Percentiles rank a stretch among this genome's conserved stretches.
Evolutionary conservation across 352 stramenopile genomes (phyloP).

Genomic region (Phytopythium vexans): DNA sequence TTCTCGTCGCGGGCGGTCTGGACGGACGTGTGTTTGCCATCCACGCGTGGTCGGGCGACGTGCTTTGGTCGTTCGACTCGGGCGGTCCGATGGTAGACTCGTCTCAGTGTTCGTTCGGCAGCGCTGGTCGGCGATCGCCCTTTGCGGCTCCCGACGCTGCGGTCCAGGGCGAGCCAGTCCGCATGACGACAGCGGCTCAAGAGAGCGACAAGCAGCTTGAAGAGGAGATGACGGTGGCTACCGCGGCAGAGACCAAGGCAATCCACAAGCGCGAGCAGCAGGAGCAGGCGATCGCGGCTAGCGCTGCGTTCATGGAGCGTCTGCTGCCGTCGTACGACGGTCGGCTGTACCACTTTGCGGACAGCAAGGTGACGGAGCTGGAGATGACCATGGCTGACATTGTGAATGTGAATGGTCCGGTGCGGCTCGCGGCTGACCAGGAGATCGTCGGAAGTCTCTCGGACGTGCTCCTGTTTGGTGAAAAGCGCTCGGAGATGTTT

Average conservation of each 20-base stretch:
- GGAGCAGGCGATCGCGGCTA: conserved; percentile 22
- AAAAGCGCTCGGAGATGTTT: conserved; percentile 76
- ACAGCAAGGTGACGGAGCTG: conserved; percentile 58
- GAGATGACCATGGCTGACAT: conserved; percentile 79
- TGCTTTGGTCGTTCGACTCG: conserved; percentile 82
- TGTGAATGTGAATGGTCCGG: conserved; percentile 65
- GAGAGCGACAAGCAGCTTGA: conserved; percentile 3
- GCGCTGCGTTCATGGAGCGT: conserved; percentile 40
- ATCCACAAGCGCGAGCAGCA: conserved; percentile 3
- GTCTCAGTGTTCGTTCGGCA: conserved; percentile 30
- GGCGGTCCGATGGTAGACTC: conserved; percentile 79
- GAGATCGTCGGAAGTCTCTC: conserved; percentile 20
- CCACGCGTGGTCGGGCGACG: conserved; percentile 73
- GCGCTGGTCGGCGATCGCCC: not conserved
- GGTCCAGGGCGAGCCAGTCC: conserved; percentile 4
- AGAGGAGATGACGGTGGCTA: conserved; percentile 1
- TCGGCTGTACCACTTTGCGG: conserved; percentile 70
- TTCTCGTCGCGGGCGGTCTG: conserved; percentile 69
- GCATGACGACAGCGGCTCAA: conserved; percentile 11
- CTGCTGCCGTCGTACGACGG: conserved; percentile 77
- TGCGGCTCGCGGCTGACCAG: conserved; percentile 39
- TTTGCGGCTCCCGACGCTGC: not conserved
- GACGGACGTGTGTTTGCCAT: conserved; percentile 76
- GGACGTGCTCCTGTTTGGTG: conserved; percentile 72
- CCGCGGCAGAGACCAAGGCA: not conserved